phyloP scores from a whole-genome alignment of 2,329 filamentous ascomycete species.

The Paracoccidioides lutzii region DNA sequence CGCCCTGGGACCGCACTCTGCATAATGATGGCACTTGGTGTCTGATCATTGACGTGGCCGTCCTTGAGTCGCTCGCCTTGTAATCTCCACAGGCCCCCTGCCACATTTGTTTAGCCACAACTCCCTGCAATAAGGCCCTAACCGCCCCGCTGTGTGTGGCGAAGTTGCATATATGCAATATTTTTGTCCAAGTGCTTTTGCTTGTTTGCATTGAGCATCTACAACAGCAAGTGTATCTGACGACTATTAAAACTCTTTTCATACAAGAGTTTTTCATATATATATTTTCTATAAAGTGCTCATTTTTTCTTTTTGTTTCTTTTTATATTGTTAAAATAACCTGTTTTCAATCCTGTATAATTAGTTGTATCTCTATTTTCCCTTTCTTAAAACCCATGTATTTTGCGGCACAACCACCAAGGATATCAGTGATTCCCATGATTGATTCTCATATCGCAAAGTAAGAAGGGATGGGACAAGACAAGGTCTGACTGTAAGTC shows the following conservation, averaged over 20 bases:
- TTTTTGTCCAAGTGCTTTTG: not conserved
- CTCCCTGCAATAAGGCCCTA: not conserved
- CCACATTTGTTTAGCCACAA: constrained; percentile 6
- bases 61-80: constrained; percentile 5
- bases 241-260: not conserved
- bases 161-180: constrained; percentile 8
- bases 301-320: not conserved
- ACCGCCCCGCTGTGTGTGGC: constrained; percentile 6
- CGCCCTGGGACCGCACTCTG: not conserved
- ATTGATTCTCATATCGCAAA: not conserved
- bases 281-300: not conserved
- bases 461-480: not conserved
- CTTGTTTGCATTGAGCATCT: not conserved
- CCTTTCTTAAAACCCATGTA: not conserved
- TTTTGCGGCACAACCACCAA: not conserved
- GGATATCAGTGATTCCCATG: not conserved
- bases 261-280: not conserved
- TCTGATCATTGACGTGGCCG: constrained; percentile 21
- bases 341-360: not conserved
- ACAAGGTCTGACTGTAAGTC: not conserved
- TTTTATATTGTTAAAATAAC: not conserved
- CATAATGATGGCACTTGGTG: not conserved
- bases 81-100: not conserved
- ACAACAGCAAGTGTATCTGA: not conserved
- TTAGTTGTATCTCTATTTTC: not conserved